Percentiles rank a stretch among this genome's conserved stretches.
phyloP scores from a whole-genome alignment of 2,329 filamentous ascomycete genomes.

The Alternaria angustiovoidea region DNA sequence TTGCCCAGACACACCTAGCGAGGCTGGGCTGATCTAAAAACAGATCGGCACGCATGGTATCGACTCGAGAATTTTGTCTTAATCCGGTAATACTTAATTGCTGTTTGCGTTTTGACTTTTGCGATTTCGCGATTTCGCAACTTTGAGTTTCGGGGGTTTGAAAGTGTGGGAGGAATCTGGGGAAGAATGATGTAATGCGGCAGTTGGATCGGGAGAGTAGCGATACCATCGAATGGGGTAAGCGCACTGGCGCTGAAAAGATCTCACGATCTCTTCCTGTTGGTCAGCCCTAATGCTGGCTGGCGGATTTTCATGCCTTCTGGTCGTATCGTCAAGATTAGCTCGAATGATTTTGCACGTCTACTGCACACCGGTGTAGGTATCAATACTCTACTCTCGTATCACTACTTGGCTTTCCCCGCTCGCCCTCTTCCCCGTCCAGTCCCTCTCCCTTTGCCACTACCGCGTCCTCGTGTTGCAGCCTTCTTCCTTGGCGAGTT shows the following conservation, averaged over 20 bases:
- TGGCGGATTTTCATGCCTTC: not conserved
- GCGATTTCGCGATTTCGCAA: not conserved
- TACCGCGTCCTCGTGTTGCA: constrained; percentile 5
- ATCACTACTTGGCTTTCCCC: constrained; percentile 11
- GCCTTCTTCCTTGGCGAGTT: constrained; percentile 29
- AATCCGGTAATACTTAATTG: not conserved
- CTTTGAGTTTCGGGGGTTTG: not conserved
- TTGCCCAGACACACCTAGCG: constrained; percentile 4
- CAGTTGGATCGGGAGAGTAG: not conserved
- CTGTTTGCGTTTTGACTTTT: not conserved
- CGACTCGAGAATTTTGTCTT: not conserved
- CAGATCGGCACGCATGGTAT: constrained; percentile 1
- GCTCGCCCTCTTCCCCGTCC: constrained; percentile 19
- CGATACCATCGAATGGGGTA: not conserved
- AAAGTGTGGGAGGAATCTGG: not conserved
- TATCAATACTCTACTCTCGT: not conserved
- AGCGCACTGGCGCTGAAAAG: not conserved
- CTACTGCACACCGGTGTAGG: not conserved
- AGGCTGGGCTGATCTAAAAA: constrained; percentile 8
- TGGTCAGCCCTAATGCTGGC: constrained; percentile 2
- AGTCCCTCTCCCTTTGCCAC: constrained; percentile 12
- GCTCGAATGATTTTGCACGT: constrained; percentile 7
- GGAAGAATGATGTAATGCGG: constrained; percentile 5
- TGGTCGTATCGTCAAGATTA: constrained; percentile 2
- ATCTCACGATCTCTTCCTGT: not conserved